Evolutionary conservation across 306 rosid genomes (phyloP).

Genomic region (Cotoneaster glaucophyllus): DNA sequence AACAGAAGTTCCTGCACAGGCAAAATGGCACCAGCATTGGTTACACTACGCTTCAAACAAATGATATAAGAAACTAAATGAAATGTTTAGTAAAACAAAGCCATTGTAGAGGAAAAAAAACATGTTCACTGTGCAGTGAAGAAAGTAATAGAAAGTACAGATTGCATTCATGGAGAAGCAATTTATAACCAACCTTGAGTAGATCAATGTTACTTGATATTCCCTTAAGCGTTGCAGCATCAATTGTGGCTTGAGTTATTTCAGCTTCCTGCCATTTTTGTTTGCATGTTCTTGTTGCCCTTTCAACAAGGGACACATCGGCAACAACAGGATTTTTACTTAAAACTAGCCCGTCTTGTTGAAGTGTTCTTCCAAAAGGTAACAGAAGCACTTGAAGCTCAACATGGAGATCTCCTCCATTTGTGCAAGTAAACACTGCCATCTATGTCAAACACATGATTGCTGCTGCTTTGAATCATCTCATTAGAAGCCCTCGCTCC

Average conservation of each 20-base stretch:
- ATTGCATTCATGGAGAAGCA: neutral
- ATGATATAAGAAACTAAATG: neutral
- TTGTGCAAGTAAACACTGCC: conserved; percentile 85
- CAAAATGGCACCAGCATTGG: conserved; percentile 1
- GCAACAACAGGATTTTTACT: conserved; percentile 86
- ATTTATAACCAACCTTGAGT: conserved; percentile 59
- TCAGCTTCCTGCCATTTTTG: conserved; percentile 50
- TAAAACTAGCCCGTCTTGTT: conserved; percentile 56
- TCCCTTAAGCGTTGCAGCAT: conserved; percentile 87
- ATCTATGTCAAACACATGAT: conserved; percentile 72
- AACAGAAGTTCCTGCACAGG: conserved; percentile 73
- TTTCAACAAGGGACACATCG: conserved; percentile 58
- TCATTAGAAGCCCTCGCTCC: conserved; percentile 40
- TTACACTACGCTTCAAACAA: neutral
- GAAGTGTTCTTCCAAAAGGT: conserved; percentile 77
- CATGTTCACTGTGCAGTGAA: too few relatives aligned
- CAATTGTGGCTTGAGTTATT: conserved; percentile 93
- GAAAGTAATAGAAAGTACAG: too few relatives aligned
- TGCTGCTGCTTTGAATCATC: conserved; percentile 34
- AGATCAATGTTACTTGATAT: conserved; percentile 98
- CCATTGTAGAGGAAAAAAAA: neutral
- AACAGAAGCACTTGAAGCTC: conserved; percentile 60
- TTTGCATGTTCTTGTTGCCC: conserved; percentile 65
- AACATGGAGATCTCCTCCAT: conserved; percentile 87
- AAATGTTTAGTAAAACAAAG: neutral